Evolutionary conservation across 352 stramenopile species (phyloP), one percentile per base, ranked within the genome.

Genomic region (Phytopythium boreale): DNA sequence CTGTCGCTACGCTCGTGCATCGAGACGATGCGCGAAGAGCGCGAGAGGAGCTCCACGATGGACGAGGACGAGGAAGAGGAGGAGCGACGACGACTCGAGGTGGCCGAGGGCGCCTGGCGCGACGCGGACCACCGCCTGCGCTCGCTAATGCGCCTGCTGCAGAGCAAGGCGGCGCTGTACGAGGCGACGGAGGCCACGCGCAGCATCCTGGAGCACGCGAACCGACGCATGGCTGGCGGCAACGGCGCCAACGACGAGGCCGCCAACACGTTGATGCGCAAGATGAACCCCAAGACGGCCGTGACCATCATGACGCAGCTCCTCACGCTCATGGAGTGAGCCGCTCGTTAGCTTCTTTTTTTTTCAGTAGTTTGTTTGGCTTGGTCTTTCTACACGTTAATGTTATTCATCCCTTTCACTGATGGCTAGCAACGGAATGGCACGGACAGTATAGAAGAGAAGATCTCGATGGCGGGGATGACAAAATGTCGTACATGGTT

Each of bases 241-340:
- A 81, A 67, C 44, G 67, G 39, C 27, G 65, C 31, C 14, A 41
- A 62, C 8, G 63, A 59, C 44, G 58, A 43, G 14, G 37, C 57
- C 36, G 76, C 57, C 2, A 58, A 34, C 49, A 87, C 76, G 37
- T 65, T 90, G 24, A 79, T 86, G 76, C 72, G 71, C 61, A 88
- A 87, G 65, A 82, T 90, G 71, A 84, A 87, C 71, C 83, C 83
- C 22, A 89, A 87, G 68, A 78, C 72, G 20, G 83, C 77, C 17
- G 71, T 87, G 5, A 66, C 74, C 3, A 75, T 89, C 44, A 76
- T 88, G 65, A 62, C 68, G 47, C 72, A 89, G 56, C 62, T 91
- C 46, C 68, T 82, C n/a, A 66, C 62, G 36, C 51, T 87, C 56
- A 58, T 82, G 47, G 65, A 87, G 57, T 72, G 66, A 41, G 52